Percentiles rank a stretch among this genome's conserved stretches.
Evolutionary conservation across 768 basidiomycete species (phyloP).

Genomic region (Sporobolomyces roseus): DNA sequence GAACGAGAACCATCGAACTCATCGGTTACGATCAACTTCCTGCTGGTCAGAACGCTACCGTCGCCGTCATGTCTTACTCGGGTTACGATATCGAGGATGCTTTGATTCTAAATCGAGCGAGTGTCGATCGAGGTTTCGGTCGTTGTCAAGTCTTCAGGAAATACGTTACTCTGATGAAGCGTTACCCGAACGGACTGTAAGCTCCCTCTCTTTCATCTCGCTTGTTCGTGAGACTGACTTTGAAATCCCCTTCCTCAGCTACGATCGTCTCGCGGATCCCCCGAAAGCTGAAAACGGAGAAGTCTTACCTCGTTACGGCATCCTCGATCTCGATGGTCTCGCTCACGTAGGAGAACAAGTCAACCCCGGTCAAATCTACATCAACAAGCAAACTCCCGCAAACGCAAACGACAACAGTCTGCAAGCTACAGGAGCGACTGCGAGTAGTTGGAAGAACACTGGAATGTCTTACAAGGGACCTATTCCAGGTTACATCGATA

Average conservation of each 20-base stretch:
- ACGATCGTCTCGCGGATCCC: conserved; percentile 90
- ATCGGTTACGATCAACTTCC: conserved; percentile 94
- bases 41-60: conserved; percentile 95
- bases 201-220: conserved; percentile 45
- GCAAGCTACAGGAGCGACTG: conserved; percentile 54
- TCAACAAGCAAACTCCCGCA: conserved; percentile 93
- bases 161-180: conserved; percentile 85
- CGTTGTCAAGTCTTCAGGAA: conserved; percentile 96
- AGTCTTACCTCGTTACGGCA: conserved; percentile 77
- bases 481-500: conserved; percentile 90
- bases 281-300: conserved; percentile 77
- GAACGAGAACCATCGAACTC: conserved; percentile 95
- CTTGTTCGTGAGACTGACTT: neutral
- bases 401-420: conserved; percentile 69
- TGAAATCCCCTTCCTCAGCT: conserved; percentile 53
- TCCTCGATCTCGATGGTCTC: conserved; percentile 86
- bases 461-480: conserved; percentile 93
- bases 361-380: conserved; percentile 85
- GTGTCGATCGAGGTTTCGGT: conserved; percentile 94
- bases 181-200: conserved; percentile 95
- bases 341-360: conserved; percentile 92
- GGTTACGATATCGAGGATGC: conserved; percentile 99
- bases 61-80: conserved; percentile 98
- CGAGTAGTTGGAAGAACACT: conserved; percentile 83
- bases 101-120: conserved; percentile 91